Percentiles rank a stretch among this genome's conserved stretches.
Conservation (phyloP, 73 alveolate genomes). For the Paramecium pentaurelia region DNA sequence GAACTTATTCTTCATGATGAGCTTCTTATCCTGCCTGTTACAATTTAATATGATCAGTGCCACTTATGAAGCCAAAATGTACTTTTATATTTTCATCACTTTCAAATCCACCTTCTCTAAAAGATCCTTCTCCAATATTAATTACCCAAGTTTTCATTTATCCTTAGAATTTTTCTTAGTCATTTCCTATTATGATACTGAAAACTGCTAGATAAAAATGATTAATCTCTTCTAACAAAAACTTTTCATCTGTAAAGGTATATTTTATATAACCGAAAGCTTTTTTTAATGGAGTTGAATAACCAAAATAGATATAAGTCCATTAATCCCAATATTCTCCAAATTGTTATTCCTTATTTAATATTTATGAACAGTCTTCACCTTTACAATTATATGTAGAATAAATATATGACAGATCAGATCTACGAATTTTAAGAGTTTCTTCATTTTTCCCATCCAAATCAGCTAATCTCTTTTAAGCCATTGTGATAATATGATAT, state of each 20-base stretch:
- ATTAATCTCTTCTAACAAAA: not conserved
- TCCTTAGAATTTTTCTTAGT: not conserved
- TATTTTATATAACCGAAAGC: not conserved
- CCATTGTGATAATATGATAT: not conserved
- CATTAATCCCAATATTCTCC: conserved; percentile 48
- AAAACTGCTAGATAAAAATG: conserved; percentile 40
- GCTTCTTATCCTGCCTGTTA: conserved; percentile 35
- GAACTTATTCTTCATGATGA: not conserved
- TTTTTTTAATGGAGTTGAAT: not conserved
- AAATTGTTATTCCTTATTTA: not conserved
- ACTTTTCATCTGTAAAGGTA: not conserved
- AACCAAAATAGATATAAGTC: conserved; percentile 22
- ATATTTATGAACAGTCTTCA: not conserved
- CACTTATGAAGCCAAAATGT: not conserved
- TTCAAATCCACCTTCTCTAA: conserved; percentile 36
- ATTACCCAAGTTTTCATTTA: conserved; percentile 39
- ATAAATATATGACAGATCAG: not conserved
- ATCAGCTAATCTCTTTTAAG: conserved; percentile 27
- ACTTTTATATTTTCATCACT: conserved; percentile 10
- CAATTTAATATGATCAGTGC: conserved; percentile 30
- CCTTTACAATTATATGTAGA: not conserved
- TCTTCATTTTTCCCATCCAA: not conserved
- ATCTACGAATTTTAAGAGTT: not conserved
- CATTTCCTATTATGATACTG: not conserved
- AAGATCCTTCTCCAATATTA: conserved; percentile 38